These are phyloP conservation scores for Picea sitchensis DNA, from an alignment of 75 land plant genomes.

Conservation along the genomic window DNA sequence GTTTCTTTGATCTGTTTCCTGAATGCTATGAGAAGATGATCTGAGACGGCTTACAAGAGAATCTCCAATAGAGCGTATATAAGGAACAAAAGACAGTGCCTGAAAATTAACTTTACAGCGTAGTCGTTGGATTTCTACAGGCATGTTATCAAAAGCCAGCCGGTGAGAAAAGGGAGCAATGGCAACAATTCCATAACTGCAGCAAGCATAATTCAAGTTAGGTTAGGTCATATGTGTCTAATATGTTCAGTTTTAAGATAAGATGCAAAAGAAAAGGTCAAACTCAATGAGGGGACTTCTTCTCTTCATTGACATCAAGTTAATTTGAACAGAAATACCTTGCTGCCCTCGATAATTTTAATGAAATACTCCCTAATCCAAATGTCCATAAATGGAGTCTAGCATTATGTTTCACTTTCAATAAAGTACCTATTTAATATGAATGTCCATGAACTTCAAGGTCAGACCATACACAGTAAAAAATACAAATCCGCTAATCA, in stretches of 20 bases:
- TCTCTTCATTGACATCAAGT: no score
- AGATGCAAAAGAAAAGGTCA: background rate
- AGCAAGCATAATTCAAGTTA: background rate
- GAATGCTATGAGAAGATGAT: constrained; percentile 12
- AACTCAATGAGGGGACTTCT: background rate
- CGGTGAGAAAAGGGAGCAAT: constrained; percentile 94
- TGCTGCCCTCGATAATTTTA: background rate
- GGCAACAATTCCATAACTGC: constrained; percentile 90
- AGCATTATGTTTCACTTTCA: background rate
- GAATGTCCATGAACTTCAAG: background rate
- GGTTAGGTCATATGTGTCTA: background rate
- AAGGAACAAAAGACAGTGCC: constrained; percentile 79
- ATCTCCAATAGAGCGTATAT: constrained; percentile 66
- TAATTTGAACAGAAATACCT: no score
- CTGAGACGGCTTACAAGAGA: constrained; percentile 64
- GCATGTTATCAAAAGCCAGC: constrained; percentile 77
- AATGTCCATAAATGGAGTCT: background rate
- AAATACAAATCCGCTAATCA: background rate
- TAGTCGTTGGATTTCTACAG: constrained; percentile 64
- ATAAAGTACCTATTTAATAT: background rate
- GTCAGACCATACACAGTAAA: background rate
- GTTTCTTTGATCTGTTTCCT: constrained; percentile 7
- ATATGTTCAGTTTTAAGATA: background rate
- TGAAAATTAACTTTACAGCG: constrained; percentile 92
- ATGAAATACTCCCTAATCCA: background rate